These are phyloP conservation scores for Leccinum obscurum DNA, from an alignment of 768 basidiomycete genomes.

Conservation along the genomic window DNA sequence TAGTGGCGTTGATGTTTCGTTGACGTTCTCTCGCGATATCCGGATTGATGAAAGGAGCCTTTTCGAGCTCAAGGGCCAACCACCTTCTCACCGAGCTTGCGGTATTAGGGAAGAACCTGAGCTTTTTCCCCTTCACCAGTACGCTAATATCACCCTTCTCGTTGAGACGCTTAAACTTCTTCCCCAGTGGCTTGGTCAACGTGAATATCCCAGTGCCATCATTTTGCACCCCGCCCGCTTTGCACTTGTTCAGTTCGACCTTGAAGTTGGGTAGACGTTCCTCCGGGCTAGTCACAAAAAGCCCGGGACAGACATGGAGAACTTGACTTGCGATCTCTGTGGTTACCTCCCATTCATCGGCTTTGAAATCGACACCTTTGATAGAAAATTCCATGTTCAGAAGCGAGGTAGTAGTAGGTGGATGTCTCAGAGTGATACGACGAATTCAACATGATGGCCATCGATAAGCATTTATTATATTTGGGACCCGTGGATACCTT, in stretches of 20 bases:
- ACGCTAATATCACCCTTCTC: constrained; percentile 39
- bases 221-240: constrained; percentile 55
- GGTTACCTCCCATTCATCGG: constrained; percentile 56
- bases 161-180: constrained; percentile 48
- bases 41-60: constrained; percentile 57
- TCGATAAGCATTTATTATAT: constrained; percentile 8
- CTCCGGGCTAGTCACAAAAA: constrained; percentile 24
- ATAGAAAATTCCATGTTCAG: constrained; percentile 42
- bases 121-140: constrained; percentile 40
- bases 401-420: not conserved
- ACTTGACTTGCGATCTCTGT: constrained; percentile 49
- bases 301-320: constrained; percentile 45
- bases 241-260: constrained; percentile 51
- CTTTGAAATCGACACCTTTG: constrained; percentile 35
- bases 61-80: constrained; percentile 42
- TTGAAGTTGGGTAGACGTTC: constrained; percentile 55
- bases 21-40: constrained; percentile 51
- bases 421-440: constrained; percentile 1
- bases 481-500: not conserved
- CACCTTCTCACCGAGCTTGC: constrained; percentile 6
- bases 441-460: not conserved
- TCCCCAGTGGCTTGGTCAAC: constrained; percentile 35
- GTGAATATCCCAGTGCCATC: constrained; percentile 47
- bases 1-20: constrained; percentile 43
- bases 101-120: constrained; percentile 30